These are phyloP conservation scores for Auricularia sp. DNA, from an alignment of 768 basidiomycete genomes.

Conservation along the genomic window DNA sequence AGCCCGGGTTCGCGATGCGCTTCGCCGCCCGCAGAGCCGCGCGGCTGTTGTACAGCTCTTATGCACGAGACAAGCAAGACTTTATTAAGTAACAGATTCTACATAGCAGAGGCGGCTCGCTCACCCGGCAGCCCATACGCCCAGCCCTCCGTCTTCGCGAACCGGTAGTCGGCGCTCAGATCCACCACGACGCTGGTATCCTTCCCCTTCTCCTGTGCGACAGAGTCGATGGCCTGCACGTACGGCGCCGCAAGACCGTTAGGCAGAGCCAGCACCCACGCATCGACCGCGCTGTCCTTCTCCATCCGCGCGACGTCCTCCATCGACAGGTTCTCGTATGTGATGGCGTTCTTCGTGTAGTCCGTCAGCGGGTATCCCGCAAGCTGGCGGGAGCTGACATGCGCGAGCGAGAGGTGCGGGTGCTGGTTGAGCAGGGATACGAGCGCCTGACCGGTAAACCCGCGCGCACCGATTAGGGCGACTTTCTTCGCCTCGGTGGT, in stretches of 20 bases:
- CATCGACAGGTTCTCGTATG: conserved; percentile 70
- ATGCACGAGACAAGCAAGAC: conserved; percentile 20
- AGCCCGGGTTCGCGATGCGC: conserved; percentile 94
- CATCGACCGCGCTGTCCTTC: conserved; percentile 81
- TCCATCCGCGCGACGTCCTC: conserved; percentile 84
- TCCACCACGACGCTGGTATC: conserved; percentile 73
- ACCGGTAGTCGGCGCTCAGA: conserved; percentile 88
- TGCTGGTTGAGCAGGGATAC: conserved; percentile 81
- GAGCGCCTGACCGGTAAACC: conserved; percentile 90
- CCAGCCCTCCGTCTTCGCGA: conserved; percentile 72
- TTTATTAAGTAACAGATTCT: conserved; percentile 18
- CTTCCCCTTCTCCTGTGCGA: conserved; percentile 41
- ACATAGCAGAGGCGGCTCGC: conserved; percentile 22
- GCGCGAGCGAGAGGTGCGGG: conserved; percentile 80
- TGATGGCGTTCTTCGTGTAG: conserved; percentile 67
- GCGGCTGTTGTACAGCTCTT: conserved; percentile 79
- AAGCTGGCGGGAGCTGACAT: conserved; percentile 93
- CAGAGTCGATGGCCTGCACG: conserved; percentile 86
- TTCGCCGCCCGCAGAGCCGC: conserved; percentile 55
- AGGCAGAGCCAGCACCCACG: conserved; percentile 99
- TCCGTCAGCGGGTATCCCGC: conserved; percentile 69
- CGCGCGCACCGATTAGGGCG: conserved; percentile 92
- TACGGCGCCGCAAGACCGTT: conserved; percentile 96
- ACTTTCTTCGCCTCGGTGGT: conserved; percentile 54
- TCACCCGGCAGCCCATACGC: conserved; percentile 98